These are phyloP conservation scores for Panaeolus papilionaceus DNA, from an alignment of 768 basidiomycete genomes.

Conservation along the genomic window DNA sequence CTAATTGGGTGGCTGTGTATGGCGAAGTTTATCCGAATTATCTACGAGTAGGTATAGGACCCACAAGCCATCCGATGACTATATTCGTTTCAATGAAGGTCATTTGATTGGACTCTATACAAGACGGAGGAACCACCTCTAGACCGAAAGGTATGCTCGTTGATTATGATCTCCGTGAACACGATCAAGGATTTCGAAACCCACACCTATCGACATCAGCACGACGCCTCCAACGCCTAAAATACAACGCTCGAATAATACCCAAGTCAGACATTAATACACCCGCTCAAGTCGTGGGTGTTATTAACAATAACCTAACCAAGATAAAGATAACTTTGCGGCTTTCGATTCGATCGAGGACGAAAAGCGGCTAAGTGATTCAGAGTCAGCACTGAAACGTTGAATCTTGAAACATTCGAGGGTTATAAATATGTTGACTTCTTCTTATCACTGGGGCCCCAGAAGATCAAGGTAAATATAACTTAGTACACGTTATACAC, in stretches of 20 bases:
- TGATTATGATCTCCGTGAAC: too few species aligned
- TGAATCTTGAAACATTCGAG: background rate
- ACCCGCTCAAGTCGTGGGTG: constrained; percentile 5
- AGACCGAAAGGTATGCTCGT: too few species aligned
- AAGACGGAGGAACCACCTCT: background rate
- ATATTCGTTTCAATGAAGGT: background rate
- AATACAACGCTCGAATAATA: background rate
- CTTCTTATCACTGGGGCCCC: background rate
- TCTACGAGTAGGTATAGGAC: background rate
- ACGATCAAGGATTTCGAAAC: background rate
- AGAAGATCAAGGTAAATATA: background rate
- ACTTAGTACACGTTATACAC: background rate
- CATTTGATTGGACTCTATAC: background rate
- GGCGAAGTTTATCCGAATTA: background rate
- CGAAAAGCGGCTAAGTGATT: background rate
- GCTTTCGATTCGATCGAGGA: constrained; percentile 9
- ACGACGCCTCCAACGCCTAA: background rate
- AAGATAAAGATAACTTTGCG: constrained; percentile 9
- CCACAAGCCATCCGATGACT: constrained; percentile 6
- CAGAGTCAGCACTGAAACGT: background rate
- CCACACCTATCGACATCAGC: background rate
- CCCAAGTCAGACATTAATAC: background rate
- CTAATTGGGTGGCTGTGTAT: background rate
- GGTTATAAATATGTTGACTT: background rate
- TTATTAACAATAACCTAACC: background rate